Evolutionary conservation across 2,329 filamentous ascomycete genomes (phyloP).

Genomic region (Zalaria sp.): DNA sequence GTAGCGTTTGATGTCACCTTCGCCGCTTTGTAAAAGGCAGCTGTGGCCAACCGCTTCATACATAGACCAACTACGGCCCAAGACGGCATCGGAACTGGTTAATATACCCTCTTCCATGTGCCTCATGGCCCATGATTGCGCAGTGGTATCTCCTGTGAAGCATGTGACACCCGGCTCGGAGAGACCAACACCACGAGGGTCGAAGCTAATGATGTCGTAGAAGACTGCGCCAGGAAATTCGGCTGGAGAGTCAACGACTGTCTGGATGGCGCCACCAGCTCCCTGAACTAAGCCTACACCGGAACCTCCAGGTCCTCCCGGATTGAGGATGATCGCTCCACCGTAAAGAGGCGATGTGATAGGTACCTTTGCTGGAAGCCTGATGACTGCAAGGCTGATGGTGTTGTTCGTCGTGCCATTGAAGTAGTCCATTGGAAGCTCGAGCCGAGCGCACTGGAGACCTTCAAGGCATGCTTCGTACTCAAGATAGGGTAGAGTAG

Average conservation of each 20-base stretch:
- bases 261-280: constrained; percentile 10
- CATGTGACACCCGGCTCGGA: constrained; percentile 2
- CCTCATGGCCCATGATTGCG: constrained; percentile 17
- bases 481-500: neutral
- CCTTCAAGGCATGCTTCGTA: constrained; percentile 26
- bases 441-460: constrained; percentile 34
- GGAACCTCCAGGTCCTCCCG: constrained; percentile 29
- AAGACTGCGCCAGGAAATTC: constrained; percentile 9
- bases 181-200: constrained; percentile 18
- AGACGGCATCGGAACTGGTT: constrained; percentile 23
- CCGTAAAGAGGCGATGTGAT: constrained; percentile 26
- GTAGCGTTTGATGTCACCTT: constrained; percentile 22
- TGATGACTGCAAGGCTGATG: constrained; percentile 31
- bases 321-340: constrained; percentile 28
- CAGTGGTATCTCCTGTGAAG: neutral
- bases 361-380: constrained; percentile 27
- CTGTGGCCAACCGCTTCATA: constrained; percentile 17
- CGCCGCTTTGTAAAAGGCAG: constrained; percentile 11
- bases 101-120: constrained; percentile 20
- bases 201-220: constrained; percentile 31
- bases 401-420: constrained; percentile 18
- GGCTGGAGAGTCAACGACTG: constrained; percentile 8
- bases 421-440: constrained; percentile 33
- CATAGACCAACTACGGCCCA: constrained; percentile 29
- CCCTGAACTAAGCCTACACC: constrained; percentile 19